Evolutionary conservation across 352 stramenopile genomes (phyloP).

Genomic region (Pythium pyrilobum): DNA sequence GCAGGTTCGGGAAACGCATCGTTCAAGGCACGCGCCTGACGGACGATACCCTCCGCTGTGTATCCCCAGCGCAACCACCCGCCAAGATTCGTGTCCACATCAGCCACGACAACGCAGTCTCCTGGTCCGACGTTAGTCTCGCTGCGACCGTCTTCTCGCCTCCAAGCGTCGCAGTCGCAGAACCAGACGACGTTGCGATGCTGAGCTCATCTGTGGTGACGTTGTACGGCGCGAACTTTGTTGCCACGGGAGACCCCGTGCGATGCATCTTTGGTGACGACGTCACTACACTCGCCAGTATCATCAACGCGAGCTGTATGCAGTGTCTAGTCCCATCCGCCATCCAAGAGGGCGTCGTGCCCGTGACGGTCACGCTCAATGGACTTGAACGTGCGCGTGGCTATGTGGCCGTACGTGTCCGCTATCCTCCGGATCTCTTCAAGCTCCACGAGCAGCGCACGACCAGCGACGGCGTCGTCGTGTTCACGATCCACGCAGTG

Average conservation of each 20-base stretch:
- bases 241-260: neutral
- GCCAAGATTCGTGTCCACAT: constrained; percentile 4
- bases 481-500: neutral
- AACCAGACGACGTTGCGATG: constrained; percentile 15
- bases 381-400: constrained; percentile 10
- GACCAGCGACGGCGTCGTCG: neutral
- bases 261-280: constrained; percentile 12
- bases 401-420: neutral
- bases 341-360: neutral
- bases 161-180: constrained; percentile 5
- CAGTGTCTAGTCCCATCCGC: constrained; percentile 16
- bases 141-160: neutral
- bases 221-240: constrained; percentile 19
- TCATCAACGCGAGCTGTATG: constrained; percentile 12
- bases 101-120: constrained; percentile 11
- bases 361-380: constrained; percentile 14
- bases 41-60: constrained; percentile 7
- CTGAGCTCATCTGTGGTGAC: constrained; percentile 6
- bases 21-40: constrained; percentile 1
- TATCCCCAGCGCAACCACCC: constrained; percentile 3
- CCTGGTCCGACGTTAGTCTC: constrained; percentile 7
- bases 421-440: constrained; percentile 12
- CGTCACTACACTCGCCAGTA: constrained; percentile 8
- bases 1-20: constrained; percentile 11
- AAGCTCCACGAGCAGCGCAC: neutral